phyloP scores from a whole-genome alignment of 2,329 filamentous ascomycete genomes.

The Stylonectria norvegica region DNA sequence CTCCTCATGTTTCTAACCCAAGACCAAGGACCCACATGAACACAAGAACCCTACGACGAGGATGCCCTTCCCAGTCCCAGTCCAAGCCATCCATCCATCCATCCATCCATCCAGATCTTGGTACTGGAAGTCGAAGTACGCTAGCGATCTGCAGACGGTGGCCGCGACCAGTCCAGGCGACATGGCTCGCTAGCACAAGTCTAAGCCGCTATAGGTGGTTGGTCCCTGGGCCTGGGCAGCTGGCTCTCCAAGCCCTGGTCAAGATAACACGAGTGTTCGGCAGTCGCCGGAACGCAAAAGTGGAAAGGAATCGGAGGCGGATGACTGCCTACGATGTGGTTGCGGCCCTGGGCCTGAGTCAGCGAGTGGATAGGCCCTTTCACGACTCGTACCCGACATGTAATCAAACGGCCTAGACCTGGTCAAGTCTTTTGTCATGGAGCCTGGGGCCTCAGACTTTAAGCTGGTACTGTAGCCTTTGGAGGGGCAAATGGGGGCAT shows the following conservation, averaged over 20 bases:
- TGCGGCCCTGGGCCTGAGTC: background rate
- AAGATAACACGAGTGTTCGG: constrained; percentile 3
- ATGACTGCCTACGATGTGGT: background rate
- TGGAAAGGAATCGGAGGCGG: constrained; percentile 3
- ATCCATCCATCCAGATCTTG: constrained; percentile 28
- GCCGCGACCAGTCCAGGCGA: constrained; percentile 16
- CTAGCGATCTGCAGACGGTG: constrained; percentile 30
- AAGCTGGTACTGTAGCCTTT: too few relatives aligned
- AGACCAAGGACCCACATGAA: constrained; percentile 18
- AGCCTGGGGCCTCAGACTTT: too few relatives aligned
- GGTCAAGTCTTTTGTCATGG: too few relatives aligned
- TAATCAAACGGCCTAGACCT: too few relatives aligned
- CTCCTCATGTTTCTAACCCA: constrained; percentile 18
- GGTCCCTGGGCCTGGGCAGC: constrained; percentile 11
- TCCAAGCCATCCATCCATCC: too few relatives aligned
- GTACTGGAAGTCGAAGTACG: constrained; percentile 25
- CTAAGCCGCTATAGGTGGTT: constrained; percentile 6
- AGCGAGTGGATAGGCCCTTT: too few relatives aligned
- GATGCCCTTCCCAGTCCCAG: too few relatives aligned
- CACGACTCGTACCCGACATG: too few relatives aligned
- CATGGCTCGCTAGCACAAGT: background rate
- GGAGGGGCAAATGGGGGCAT: too few relatives aligned
- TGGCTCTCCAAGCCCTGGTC: too few relatives aligned
- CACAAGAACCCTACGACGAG: too few relatives aligned
- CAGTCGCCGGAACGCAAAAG: constrained; percentile 13